These are phyloP conservation scores for Microdochium trichocladiopsis DNA, from an alignment of 2,329 filamentous ascomycete species.

Conservation along the genomic window DNA sequence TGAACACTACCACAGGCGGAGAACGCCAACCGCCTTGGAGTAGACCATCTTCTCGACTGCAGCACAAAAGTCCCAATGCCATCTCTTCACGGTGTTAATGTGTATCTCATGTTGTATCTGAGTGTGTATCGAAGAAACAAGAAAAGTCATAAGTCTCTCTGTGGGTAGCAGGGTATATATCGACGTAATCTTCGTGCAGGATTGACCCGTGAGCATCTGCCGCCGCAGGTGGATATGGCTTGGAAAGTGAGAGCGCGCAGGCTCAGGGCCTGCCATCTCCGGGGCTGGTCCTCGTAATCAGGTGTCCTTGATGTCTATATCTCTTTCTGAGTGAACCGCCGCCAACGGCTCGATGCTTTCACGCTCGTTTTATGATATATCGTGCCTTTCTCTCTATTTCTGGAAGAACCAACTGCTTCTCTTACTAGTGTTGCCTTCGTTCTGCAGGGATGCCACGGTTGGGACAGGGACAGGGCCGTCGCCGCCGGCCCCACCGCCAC, in stretches of 20 bases:
- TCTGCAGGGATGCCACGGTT: constrained; percentile 51
- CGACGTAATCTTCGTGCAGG: not conserved
- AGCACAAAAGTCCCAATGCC: not conserved
- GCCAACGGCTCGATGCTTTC: too few species aligned
- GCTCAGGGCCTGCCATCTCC: not conserved
- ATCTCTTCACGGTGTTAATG: not conserved
- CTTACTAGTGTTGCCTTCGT: constrained; percentile 51
- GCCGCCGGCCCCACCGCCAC: constrained; percentile 50
- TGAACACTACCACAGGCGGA: too few species aligned
- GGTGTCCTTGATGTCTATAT: not conserved
- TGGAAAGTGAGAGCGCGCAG: not conserved
- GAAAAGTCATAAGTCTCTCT: not conserved
- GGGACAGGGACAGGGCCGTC: constrained; percentile 40
- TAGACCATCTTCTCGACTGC: too few species aligned
- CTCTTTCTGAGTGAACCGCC: not conserved
- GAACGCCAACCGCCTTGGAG: too few species aligned
- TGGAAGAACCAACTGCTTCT: constrained; percentile 71
- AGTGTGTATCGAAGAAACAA: not conserved
- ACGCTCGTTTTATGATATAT: not conserved
- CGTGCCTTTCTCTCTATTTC: constrained; percentile 27
- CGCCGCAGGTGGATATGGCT: not conserved
- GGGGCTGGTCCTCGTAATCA: not conserved
- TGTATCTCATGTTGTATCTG: not conserved
- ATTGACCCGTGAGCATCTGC: not conserved
- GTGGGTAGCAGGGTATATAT: not conserved